phyloP scores from a whole-genome alignment of 1,284 basidiomycete genomes.

The Marasmius oreades region DNA sequence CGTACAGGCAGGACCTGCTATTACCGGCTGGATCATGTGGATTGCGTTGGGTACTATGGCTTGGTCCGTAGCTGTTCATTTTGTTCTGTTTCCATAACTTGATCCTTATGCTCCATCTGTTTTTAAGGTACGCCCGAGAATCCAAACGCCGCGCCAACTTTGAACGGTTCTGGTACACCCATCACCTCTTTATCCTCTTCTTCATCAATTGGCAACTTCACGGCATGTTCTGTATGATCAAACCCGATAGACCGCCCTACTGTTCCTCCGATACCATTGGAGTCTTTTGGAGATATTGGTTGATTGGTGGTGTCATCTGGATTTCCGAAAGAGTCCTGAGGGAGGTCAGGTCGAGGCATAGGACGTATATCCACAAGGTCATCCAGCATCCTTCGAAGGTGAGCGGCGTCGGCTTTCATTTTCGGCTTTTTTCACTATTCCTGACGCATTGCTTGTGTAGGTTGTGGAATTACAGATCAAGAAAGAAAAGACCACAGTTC shows the following conservation, averaged over 20 bases:
- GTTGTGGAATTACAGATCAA: conserved; percentile 93
- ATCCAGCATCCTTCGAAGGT: conserved; percentile 81
- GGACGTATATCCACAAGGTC: conserved; percentile 89
- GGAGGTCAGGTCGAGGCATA: conserved; percentile 82
- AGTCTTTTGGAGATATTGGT: conserved; percentile 94
- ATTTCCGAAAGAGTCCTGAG: conserved; percentile 82
- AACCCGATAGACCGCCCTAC: conserved; percentile 81
- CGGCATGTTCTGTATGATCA: conserved; percentile 93
- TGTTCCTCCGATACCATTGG: conserved; percentile 82
- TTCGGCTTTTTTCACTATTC: neutral
- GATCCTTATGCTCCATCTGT: neutral
- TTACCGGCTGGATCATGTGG: conserved; percentile 91
- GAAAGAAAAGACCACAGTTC: conserved; percentile 79
- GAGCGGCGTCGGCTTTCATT: neutral
- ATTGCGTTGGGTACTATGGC: conserved; percentile 71
- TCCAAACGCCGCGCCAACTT: conserved; percentile 72
- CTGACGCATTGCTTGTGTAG: conserved; percentile 22
- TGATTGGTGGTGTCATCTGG: conserved; percentile 83
- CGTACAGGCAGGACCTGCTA: conserved; percentile 81
- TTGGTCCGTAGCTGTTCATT: conserved; percentile 46
- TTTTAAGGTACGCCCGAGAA: conserved; percentile 69
- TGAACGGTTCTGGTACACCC: conserved; percentile 87
- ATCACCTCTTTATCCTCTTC: conserved; percentile 87
- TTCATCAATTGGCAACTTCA: conserved; percentile 92
- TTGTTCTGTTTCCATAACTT: neutral